Evolutionary conservation across 495 filamentous ascomycete species (phyloP).

Genomic region (Pyrenula aspistea): DNA sequence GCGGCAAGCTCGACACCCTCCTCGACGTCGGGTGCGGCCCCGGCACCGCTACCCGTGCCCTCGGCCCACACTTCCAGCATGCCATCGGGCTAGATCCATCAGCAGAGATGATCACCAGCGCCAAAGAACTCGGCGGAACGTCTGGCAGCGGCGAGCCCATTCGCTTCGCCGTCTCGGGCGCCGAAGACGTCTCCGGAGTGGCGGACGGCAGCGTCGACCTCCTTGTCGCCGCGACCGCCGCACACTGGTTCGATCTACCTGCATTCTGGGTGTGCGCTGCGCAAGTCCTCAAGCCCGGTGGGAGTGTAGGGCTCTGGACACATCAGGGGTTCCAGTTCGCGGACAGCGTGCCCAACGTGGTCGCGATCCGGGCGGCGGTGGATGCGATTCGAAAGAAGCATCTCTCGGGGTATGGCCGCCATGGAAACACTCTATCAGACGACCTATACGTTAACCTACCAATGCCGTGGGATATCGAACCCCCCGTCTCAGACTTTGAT

Average conservation of each 20-base stretch:
- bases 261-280: slow-evolving; percentile 40
- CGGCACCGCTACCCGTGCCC: slow-evolving; percentile 25
- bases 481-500: no score
- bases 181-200: slow-evolving; percentile 24
- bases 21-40: slow-evolving; percentile 48
- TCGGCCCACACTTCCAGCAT: slow-evolving; percentile 28
- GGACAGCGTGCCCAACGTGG: no score
- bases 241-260: slow-evolving; percentile 52
- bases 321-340: no score
- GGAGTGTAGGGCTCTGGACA: slow-evolving; percentile 44
- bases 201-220: slow-evolving; percentile 33
- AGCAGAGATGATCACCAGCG: slow-evolving; percentile 40
- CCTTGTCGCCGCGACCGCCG: slow-evolving; percentile 36
- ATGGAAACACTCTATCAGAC: no score
- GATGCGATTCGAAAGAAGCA: no score
- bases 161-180: slow-evolving; percentile 27
- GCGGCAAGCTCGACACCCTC: slow-evolving; percentile 29
- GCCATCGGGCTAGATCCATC: slow-evolving; percentile 41
- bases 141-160: slow-evolving; percentile 18
- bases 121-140: slow-evolving; percentile 21
- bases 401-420: no score
- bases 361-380: no score
- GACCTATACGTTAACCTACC: no score
- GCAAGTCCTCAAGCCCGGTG: slow-evolving; percentile 36
- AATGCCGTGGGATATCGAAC: no score